Evolutionary conservation across 1,139 yeast species (phyloP), one percentile per base, ranked within the genome.

Genomic region (Schizosaccharomyces versatilis): DNA sequence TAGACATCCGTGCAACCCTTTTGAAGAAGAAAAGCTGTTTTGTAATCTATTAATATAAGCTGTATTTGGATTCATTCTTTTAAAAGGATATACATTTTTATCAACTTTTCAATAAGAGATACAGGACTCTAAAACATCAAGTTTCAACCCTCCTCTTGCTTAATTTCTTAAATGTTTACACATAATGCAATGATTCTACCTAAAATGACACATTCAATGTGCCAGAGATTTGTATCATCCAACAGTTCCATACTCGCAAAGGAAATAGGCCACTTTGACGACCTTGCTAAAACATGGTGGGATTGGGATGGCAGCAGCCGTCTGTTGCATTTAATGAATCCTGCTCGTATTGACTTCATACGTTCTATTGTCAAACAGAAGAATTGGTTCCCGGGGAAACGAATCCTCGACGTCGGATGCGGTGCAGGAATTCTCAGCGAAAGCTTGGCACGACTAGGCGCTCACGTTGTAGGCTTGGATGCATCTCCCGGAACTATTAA

Each of bases 381-480:
- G 8, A 36, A 17, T n/a, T 53, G 55, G 55, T 48, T 57, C n/a
- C 12, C 51, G 1, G 77, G 73, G 36, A 78, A 63, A 73, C 67
- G 68, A 12, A 88, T 80, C 0, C 69, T 90, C 58, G 99, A 90
- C 65, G 80, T 90, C 55, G 99, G 99, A 0, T 93, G 98, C 65
- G 99, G 99, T 24, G 99, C 98, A 7, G 99, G 99, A 0, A 80
- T 90, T 38, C 71, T 90, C 48, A 71, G 88, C 3, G 99, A 90
- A 65, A 80, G 94, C 0, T 68, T 90, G 65, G 95, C 95, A 0
- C 71, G 99, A 60, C 69, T 84, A 61, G 78, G 85, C 7, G 68
- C 72, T 8, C 65, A 68, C 3, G 96, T 90, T 3, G 72, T 72
- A 55, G 99, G 95, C 1, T 78, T 90, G 53, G 98, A 90, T 67